These are phyloP conservation scores for Fusarium pseudograminearum DNA, from an alignment of 2,329 filamentous ascomycete genomes.

Conservation along the genomic window DNA sequence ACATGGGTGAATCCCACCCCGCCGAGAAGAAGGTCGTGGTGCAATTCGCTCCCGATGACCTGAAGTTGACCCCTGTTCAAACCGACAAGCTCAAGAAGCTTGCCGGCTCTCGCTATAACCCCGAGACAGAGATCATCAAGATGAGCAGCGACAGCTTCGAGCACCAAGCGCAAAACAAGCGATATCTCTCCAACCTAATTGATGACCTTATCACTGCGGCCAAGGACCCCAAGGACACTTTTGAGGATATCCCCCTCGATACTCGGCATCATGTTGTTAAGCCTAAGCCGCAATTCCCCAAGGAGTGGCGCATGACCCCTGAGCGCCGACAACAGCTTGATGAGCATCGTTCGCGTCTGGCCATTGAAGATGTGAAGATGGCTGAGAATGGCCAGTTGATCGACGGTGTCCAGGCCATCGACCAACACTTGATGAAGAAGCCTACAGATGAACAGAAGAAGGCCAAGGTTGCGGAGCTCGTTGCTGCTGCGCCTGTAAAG, in stretches of 20 bases:
- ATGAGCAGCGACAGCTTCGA: constrained; percentile 93
- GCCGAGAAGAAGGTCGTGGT: constrained; percentile 94
- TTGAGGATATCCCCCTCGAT: constrained; percentile 90
- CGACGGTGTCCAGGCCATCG: constrained; percentile 66
- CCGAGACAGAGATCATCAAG: constrained; percentile 81
- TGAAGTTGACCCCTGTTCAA: constrained; percentile 76
- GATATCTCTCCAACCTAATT: constrained; percentile 86
- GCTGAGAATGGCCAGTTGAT: constrained; percentile 67
- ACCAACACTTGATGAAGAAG: constrained; percentile 52
- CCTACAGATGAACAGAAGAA: constrained; percentile 52
- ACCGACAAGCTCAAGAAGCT: constrained; percentile 88
- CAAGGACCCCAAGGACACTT: constrained; percentile 81
- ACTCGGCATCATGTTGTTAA: constrained; percentile 84
- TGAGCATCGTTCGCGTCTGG: constrained; percentile 65
- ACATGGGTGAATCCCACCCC: constrained; percentile 94
- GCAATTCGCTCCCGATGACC: constrained; percentile 82
- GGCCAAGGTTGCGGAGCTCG: constrained; percentile 51
- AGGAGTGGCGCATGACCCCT: constrained; percentile 82
- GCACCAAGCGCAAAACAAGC: constrained; percentile 95
- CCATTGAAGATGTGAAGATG: constrained; percentile 66
- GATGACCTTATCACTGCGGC: constrained; percentile 79
- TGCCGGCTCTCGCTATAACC: constrained; percentile 87
- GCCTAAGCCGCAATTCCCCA: constrained; percentile 77
- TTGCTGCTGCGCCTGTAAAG: constrained; percentile 44
- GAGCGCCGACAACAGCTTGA: constrained; percentile 75